phyloP scores from a whole-genome alignment of 768 basidiomycete genomes.

The Leucogyrophana mollusca region DNA sequence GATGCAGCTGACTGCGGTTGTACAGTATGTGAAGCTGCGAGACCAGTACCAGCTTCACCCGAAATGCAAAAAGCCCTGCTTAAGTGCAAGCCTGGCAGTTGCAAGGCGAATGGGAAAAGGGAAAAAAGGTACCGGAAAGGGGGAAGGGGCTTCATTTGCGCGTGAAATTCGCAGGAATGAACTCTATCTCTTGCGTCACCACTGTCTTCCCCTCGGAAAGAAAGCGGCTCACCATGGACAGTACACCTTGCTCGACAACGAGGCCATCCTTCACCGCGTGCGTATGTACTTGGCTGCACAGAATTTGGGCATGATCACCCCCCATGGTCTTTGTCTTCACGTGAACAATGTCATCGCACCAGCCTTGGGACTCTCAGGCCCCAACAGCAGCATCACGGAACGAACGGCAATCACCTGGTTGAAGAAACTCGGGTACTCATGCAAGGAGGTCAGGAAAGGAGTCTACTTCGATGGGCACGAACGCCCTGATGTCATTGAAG shows the following conservation, averaged over 20 bases:
- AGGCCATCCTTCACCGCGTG: constrained; percentile 2
- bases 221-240: constrained; percentile 4
- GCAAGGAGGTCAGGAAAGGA: constrained; percentile 25
- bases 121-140: too few relatives aligned
- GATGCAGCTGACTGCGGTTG: constrained; percentile 1
- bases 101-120: neutral
- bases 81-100: constrained; percentile 1
- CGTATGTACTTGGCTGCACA: constrained; percentile 1
- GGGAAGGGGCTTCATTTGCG: constrained; percentile 1
- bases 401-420: constrained; percentile 34
- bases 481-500: constrained; percentile 18
- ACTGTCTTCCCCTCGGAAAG: neutral
- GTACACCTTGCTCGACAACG: constrained; percentile 4
- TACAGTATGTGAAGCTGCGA: constrained; percentile 1
- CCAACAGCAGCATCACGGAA: constrained; percentile 13
- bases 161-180: constrained; percentile 1
- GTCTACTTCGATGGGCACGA: constrained; percentile 27
- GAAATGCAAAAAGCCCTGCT: neutral
- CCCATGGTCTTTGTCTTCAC: neutral
- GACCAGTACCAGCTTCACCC: neutral
- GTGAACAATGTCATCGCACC: constrained; percentile 5
- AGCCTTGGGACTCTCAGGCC: constrained; percentile 2
- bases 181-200: neutral
- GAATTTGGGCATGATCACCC: constrained; percentile 1
- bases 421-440: constrained; percentile 21